Evolutionary conservation across 495 filamentous ascomycete genomes (phyloP).

Genomic region (Aspergillus carlsbadensis): DNA sequence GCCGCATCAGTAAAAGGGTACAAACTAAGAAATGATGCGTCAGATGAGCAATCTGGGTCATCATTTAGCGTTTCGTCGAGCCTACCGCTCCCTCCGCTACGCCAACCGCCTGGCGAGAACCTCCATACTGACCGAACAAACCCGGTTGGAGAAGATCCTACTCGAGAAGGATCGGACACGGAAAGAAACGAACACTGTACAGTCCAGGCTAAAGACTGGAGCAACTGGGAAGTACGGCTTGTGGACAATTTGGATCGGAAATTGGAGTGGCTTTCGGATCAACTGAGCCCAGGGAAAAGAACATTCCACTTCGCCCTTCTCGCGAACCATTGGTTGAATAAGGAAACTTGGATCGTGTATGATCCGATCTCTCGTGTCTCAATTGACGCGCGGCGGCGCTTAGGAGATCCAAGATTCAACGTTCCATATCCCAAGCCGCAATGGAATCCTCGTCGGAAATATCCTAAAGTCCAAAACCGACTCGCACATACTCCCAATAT

Average conservation of each 20-base stretch:
- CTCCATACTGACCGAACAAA: no score
- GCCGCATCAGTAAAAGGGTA: neutral
- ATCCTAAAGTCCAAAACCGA: constrained; percentile 19
- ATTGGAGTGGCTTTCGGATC: constrained; percentile 39
- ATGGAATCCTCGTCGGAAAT: constrained; percentile 26
- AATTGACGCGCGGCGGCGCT: constrained; percentile 29
- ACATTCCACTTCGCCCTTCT: constrained; percentile 44
- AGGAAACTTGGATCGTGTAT: constrained; percentile 40
- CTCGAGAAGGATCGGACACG: neutral
- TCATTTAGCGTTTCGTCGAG: neutral
- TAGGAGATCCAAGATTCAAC: constrained; percentile 41
- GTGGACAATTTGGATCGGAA: constrained; percentile 38
- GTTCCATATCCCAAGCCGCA: constrained; percentile 28
- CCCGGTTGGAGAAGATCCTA: neutral
- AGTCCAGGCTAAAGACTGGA: constrained; percentile 16
- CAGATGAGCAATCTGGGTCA: neutral
- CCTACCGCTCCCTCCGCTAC: neutral
- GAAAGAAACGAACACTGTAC: neutral
- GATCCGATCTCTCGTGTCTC: constrained; percentile 40
- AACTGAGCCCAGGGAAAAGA: constrained; percentile 40
- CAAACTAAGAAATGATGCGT: neutral
- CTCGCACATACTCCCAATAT: constrained; percentile 30
- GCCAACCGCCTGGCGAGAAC: neutral
- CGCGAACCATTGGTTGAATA: constrained; percentile 46
- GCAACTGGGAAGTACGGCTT: constrained; percentile 38